These are phyloP conservation scores for Thuidium tamariscinum DNA, from an alignment of 225 moss, liverwort and hornwort species.

Conservation along the genomic window DNA sequence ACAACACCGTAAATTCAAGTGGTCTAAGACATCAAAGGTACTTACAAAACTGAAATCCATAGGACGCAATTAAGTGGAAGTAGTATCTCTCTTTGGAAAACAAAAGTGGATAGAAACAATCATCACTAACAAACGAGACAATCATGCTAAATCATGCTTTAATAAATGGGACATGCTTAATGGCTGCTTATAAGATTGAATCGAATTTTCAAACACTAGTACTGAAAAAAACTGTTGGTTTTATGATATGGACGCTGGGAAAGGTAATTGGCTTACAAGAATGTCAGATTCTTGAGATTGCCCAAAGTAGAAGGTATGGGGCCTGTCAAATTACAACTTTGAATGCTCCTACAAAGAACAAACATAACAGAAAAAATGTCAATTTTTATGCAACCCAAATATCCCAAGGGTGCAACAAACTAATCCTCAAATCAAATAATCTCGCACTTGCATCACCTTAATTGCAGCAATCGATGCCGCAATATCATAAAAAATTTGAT, in stretches of 20 bases:
- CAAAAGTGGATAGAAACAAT: neutral
- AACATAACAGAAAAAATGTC: neutral
- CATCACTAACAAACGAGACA: neutral
- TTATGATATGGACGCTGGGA: neutral
- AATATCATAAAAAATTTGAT: neutral
- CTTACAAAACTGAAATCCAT: too few relatives aligned
- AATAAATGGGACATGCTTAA: neutral
- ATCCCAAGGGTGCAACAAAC: neutral
- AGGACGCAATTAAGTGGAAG: too few relatives aligned
- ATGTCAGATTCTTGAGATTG: slow-evolving; percentile 15
- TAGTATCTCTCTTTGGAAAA: too few relatives aligned
- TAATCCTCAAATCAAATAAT: neutral
- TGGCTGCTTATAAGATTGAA: neutral
- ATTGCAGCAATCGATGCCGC: neutral
- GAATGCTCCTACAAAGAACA: slow-evolving; percentile 11
- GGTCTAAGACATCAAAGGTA: too few relatives aligned
- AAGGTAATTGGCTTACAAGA: slow-evolving; percentile 14
- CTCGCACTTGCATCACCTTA: neutral
- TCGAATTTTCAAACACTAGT: neutral
- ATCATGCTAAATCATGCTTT: too few relatives aligned
- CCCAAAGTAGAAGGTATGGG: neutral
- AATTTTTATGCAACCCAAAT: neutral
- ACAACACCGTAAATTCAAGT: too few relatives aligned
- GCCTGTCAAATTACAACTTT: slow-evolving; percentile 19
- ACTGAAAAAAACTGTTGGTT: neutral